Evolutionary conservation across 768 basidiomycete genomes (phyloP), one percentile per base, ranked within the genome.

Genomic region (Macrocybe gigantea): DNA sequence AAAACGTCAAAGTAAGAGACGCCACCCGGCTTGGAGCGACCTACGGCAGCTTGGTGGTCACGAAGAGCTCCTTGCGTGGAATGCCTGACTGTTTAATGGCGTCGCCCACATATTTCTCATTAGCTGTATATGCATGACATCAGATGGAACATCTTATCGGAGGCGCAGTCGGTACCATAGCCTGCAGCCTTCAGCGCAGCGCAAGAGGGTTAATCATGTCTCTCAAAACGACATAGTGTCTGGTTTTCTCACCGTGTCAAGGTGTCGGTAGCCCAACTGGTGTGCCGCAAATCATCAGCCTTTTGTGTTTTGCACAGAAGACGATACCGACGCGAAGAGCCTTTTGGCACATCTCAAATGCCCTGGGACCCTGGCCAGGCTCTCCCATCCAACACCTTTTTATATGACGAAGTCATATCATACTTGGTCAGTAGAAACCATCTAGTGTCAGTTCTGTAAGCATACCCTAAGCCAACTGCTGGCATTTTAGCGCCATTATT

Each of bases 1-100:
- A 4, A 22, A 4, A 22, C 22, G 22, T 22, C 2, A 22, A 22
- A 22, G 22, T 22, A 22, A 22, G 22, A 22, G 22, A 22, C 1
- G 22, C 4, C 22, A 22, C 22, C 22, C 22, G 4, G 22, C 22
- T 22, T 22, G 22, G 12, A 5, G 3, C 10, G 7, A 56, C 62
- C 41, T 48, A 65, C 67, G 61, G 56, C 15, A 73, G 61, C 47
- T 74, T 74, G 9, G 74, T 73, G 1, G 69, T 72, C 33, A 75
- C 48, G 52, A 64, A 72, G 12, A 73, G 41, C 36, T 72, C 63
- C 15, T 60, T 55, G 14, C 75, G 66, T 5, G 70, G 63, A 22
- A 75, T 50, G 3, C 65, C 68, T 6, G 69, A 71, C 34, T 65
- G 65, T 34, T 60, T 60, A 45, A 78, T 62, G 2, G 64, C 71